Evolutionary conservation across 345 rosid species (phyloP).

Genomic region (Boechera stricta): DNA sequence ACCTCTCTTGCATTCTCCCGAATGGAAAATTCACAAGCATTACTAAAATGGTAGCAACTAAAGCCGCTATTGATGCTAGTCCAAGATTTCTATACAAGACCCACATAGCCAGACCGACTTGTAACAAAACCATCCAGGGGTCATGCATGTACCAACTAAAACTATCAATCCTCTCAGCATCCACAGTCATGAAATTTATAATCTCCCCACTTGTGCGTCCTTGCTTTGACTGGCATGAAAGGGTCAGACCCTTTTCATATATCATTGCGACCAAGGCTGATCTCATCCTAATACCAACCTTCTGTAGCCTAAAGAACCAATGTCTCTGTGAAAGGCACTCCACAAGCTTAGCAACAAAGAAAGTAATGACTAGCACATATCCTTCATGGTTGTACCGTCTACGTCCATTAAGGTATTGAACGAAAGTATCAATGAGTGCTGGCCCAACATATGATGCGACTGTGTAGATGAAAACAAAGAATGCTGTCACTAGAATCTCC

Average conservation of each 20-base stretch:
- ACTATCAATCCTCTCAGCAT: conserved; percentile 64
- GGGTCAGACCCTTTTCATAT: conserved; percentile 67
- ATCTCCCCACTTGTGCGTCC: conserved; percentile 74
- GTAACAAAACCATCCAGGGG: conserved; percentile 61
- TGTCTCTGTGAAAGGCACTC: conserved; percentile 64
- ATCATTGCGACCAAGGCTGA: conserved; percentile 59
- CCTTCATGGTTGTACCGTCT: conserved; percentile 58
- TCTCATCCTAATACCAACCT: conserved; percentile 58
- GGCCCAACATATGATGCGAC: conserved; percentile 68
- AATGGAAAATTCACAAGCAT: conserved; percentile 65
- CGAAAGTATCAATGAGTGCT: conserved; percentile 62
- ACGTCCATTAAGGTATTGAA: conserved; percentile 61
- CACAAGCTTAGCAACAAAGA: conserved; percentile 63
- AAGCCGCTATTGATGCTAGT: conserved; percentile 60
- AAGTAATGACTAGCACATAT: conserved; percentile 56
- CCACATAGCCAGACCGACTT: conserved; percentile 59
- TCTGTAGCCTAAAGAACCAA: conserved; percentile 63
- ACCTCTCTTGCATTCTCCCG: conserved; percentile 64
- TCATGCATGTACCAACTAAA: conserved; percentile 68
- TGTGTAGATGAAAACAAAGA: conserved; percentile 49
- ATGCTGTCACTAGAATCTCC: conserved; percentile 53
- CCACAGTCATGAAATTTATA: conserved; percentile 73
- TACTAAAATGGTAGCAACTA: conserved; percentile 57
- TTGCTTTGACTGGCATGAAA: conserved; percentile 61
- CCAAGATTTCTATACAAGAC: conserved; percentile 70